A percentile compares a stretch with the other conserved stretches of the same genome.
Conservation (phyloP, 306 rosid species). For the Trifolium fragiferum region DNA sequence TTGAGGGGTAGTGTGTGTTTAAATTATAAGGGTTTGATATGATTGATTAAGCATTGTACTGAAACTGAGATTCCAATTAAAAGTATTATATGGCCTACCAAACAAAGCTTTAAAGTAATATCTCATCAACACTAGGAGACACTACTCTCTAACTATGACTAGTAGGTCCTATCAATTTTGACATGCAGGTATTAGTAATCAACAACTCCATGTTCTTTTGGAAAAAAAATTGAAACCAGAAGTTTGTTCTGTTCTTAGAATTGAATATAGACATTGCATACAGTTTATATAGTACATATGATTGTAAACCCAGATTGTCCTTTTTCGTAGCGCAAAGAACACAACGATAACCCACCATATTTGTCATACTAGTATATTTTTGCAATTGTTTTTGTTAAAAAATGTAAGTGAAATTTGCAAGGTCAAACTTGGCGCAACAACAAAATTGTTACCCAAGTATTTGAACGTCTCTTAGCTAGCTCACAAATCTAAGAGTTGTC, state of each 20-base stretch:
- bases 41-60: constrained; percentile 29
- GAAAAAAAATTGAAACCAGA: background rate
- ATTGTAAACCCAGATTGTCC: background rate
- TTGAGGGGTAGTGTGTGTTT: background rate
- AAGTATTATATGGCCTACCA: constrained; percentile 41
- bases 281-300: background rate
- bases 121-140: background rate
- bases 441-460: no score
- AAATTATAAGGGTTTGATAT: constrained; percentile 21
- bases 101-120: constrained; percentile 29
- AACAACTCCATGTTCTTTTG: background rate
- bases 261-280: background rate
- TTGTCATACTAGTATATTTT: no score
- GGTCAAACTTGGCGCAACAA: no score
- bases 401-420: background rate
- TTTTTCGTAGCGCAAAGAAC: background rate
- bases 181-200: background rate
- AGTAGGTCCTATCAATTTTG: background rate
- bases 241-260: background rate
- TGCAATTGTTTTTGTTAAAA: no score
- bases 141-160: background rate
- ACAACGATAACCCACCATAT: background rate
- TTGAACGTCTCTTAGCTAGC: no score
- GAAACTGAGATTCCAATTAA: constrained; percentile 35
- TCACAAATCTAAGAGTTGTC: no score